phyloP scores from a whole-genome alignment of 768 basidiomycete genomes.

The Termitomyces sp. region DNA sequence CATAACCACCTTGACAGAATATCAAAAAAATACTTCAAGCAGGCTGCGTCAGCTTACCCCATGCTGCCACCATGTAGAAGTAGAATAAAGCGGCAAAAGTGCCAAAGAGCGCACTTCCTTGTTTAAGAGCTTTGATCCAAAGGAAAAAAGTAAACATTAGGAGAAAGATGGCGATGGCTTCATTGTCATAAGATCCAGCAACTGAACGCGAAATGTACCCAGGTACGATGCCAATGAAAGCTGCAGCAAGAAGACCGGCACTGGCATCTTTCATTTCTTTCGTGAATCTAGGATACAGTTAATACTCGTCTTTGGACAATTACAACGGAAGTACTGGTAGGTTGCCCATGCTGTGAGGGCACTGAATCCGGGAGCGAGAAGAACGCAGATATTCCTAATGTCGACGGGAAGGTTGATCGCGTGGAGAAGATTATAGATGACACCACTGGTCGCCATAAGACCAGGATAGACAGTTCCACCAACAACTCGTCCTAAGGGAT shows the following conservation, averaged over 20 bases:
- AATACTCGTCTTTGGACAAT: not conserved
- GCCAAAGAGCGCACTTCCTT: conserved; percentile 89
- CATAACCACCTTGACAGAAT: conserved; percentile 73
- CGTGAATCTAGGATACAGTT: conserved; percentile 64
- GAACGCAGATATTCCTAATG: conserved; percentile 94
- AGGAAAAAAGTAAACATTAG: conserved; percentile 98
- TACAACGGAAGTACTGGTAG: conserved; percentile 63
- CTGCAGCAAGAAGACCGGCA: conserved; percentile 94
- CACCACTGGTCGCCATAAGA: conserved; percentile 95
- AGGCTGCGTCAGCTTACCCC: conserved; percentile 56
- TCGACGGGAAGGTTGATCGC: conserved; percentile 92
- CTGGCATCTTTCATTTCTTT: conserved; percentile 94
- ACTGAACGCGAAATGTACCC: conserved; percentile 99
- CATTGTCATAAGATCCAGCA: conserved; percentile 98
- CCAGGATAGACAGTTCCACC: conserved; percentile 99
- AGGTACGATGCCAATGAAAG: conserved; percentile 96
- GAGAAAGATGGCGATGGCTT: conserved; percentile 99
- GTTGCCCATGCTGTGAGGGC: conserved; percentile 96
- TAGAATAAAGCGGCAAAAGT: conserved; percentile 93
- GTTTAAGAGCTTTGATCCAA: conserved; percentile 96
- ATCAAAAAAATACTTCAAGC: conserved; percentile 2
- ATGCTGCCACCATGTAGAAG: conserved; percentile 99
- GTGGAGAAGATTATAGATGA: conserved; percentile 91
- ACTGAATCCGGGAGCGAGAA: conserved; percentile 95
- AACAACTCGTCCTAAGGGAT: conserved; percentile 96